Evolutionary conservation across 768 basidiomycete genomes (phyloP).

Genomic region (Sarcomyxa edulis): DNA sequence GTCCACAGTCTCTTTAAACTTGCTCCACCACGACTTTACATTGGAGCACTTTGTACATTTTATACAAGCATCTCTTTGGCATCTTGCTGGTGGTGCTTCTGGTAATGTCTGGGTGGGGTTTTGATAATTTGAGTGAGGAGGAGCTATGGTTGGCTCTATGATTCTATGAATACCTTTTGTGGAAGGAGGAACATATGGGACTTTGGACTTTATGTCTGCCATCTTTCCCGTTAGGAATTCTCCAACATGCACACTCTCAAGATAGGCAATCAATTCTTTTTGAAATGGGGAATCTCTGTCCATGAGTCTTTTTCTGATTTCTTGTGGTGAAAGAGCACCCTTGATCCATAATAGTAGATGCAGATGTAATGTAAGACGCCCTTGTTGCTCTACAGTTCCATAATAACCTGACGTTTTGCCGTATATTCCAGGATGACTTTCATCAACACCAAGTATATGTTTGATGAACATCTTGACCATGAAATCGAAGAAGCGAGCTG

Average conservation of each 20-base stretch:
- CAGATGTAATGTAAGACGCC: slow-evolving; percentile 27
- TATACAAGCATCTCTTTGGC: no score
- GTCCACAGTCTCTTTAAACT: slow-evolving; percentile 10
- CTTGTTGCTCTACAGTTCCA: slow-evolving; percentile 28
- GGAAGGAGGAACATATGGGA: no score
- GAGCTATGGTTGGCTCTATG: no score
- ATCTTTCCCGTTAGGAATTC: slow-evolving; percentile 20
- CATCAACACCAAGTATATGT: slow-evolving; percentile 13
- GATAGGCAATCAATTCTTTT: slow-evolving; percentile 16
- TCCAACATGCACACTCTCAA: slow-evolving; percentile 22
- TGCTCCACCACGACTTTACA: slow-evolving; percentile 8
- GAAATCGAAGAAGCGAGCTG: slow-evolving; percentile 19
- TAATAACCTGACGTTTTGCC: slow-evolving; percentile 21
- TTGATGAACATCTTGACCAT: slow-evolving; percentile 16
- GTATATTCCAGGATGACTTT: slow-evolving; percentile 15
- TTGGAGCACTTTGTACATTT: no score
- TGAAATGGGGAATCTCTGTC: slow-evolving; percentile 17
- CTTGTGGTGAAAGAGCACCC: slow-evolving; percentile 20
- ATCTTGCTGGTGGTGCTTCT: slow-evolving; percentile 11
- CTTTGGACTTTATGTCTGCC: slow-evolving; percentile 7
- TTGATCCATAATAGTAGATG: slow-evolving; percentile 31
- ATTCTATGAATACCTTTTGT: no score
- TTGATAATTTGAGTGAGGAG: slow-evolving; percentile 5
- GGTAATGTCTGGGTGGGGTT: slow-evolving; percentile 19
- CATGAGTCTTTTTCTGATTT: slow-evolving; percentile 22